Evolutionary conservation across 2,329 filamentous ascomycete species (phyloP).

Genomic region (Colletotrichum sp.): DNA sequence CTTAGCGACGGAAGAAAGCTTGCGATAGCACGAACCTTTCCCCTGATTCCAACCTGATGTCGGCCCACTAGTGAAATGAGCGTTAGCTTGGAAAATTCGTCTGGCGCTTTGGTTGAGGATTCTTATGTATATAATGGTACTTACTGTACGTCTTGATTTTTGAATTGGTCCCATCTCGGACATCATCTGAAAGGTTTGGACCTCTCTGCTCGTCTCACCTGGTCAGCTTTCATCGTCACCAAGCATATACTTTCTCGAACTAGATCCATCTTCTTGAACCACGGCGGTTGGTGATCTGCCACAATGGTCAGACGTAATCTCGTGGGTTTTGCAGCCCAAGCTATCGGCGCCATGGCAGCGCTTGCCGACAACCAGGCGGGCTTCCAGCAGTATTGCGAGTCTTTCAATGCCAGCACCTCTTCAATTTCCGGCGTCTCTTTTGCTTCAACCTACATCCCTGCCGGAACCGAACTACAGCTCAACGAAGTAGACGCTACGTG

Average conservation of each 20-base stretch:
- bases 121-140: background rate
- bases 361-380: background rate
- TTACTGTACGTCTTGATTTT: background rate
- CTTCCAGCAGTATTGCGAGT: conserved; percentile 21
- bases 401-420: conserved; percentile 31
- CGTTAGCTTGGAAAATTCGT: background rate
- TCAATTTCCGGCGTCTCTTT: conserved; percentile 26
- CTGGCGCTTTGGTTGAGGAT: background rate
- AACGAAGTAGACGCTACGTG: conserved; percentile 43
- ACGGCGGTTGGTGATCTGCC: background rate
- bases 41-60: background rate
- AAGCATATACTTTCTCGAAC: background rate
- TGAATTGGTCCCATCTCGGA: background rate
- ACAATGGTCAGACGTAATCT: background rate
- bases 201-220: background rate
- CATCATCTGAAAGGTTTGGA: background rate
- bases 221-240: background rate
- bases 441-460: conserved; percentile 14
- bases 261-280: accelerated
- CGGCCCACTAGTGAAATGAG: background rate
- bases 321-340: background rate
- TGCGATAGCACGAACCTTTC: background rate
- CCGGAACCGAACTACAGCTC: conserved; percentile 37
- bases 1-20: background rate
- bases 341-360: background rate